Evolutionary conservation across 2,329 filamentous ascomycete species (phyloP).

Genomic region (Triangularia verruculosa): DNA sequence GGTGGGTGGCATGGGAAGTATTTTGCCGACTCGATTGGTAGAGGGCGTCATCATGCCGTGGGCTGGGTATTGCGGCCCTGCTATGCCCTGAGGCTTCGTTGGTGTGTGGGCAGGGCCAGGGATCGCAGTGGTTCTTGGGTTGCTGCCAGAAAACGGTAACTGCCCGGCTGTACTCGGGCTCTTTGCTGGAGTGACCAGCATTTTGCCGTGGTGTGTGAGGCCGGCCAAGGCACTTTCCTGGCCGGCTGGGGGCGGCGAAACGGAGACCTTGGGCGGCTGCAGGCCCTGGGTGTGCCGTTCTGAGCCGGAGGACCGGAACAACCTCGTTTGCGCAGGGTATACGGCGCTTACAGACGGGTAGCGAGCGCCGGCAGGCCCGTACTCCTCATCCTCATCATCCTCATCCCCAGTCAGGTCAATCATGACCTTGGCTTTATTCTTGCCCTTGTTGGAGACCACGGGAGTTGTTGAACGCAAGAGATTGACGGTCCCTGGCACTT

Average conservation of each 20-base stretch:
- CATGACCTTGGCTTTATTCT: conserved; percentile 1
- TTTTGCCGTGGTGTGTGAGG: neutral
- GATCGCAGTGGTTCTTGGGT: neutral
- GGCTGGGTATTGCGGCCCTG: neutral
- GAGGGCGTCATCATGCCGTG: neutral
- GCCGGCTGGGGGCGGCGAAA: neutral
- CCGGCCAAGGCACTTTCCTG: neutral
- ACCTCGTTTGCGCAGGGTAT: neutral
- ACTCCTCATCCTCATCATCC: conserved; percentile 5
- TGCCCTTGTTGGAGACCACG: neutral
- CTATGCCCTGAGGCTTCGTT: neutral
- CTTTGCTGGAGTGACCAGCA: neutral
- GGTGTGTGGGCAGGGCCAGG: neutral
- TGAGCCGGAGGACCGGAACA: neutral
- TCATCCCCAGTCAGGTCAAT: conserved; percentile 14
- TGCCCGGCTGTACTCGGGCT: neutral
- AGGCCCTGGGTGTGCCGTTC: neutral
- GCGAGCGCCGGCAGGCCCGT: neutral
- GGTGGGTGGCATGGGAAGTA: neutral
- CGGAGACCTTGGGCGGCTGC: neutral
- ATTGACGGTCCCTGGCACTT: neutral
- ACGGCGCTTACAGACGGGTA: neutral
- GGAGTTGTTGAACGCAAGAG: neutral
- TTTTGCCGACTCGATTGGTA: neutral
- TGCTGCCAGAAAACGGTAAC: neutral